Conservation (phyloP, 108 stramenopile species). For the Pseudonitzschia delicatissima region DNA sequence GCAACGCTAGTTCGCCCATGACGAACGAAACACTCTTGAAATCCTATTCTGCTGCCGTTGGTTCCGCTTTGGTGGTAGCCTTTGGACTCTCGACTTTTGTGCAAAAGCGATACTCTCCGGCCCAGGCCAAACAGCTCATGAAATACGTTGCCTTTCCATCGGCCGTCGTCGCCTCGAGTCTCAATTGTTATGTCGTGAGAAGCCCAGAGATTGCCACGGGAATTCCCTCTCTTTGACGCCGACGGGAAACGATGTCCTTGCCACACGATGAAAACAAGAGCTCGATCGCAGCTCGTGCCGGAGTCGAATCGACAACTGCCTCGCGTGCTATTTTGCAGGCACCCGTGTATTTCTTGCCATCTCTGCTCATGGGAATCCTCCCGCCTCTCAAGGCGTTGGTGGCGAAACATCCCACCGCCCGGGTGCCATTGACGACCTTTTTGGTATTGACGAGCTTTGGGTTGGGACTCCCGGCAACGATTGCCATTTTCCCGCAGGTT, state of each 20-base stretch:
- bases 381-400: constrained; percentile 37
- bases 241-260: constrained; percentile 34
- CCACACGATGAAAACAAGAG: constrained; percentile 43
- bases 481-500: constrained; percentile 88
- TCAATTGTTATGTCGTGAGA: constrained; percentile 90
- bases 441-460: constrained; percentile 73
- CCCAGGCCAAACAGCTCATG: constrained; percentile 61
- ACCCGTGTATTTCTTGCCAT: constrained; percentile 83
- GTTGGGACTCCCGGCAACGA: constrained; percentile 76
- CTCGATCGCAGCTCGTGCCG: constrained; percentile 63
- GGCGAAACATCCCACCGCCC: constrained; percentile 38
- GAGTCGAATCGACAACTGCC: constrained; percentile 73
- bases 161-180: constrained; percentile 71
- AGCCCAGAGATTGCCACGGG: constrained; percentile 80
- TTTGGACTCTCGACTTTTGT: constrained; percentile 78
- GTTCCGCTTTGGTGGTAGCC: constrained; percentile 74
- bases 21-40: constrained; percentile 74
- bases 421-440: constrained; percentile 82
- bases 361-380: constrained; percentile 45
- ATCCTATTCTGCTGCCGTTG: constrained; percentile 82
- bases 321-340: constrained; percentile 79
- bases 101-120: constrained; percentile 51
- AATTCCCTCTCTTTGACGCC: constrained; percentile 55
- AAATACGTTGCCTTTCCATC: constrained; percentile 83
- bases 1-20: constrained; percentile 85